Evolutionary conservation across 2,329 filamentous ascomycete species (phyloP).

Genomic region (Sclerotiophoma versabilis): DNA sequence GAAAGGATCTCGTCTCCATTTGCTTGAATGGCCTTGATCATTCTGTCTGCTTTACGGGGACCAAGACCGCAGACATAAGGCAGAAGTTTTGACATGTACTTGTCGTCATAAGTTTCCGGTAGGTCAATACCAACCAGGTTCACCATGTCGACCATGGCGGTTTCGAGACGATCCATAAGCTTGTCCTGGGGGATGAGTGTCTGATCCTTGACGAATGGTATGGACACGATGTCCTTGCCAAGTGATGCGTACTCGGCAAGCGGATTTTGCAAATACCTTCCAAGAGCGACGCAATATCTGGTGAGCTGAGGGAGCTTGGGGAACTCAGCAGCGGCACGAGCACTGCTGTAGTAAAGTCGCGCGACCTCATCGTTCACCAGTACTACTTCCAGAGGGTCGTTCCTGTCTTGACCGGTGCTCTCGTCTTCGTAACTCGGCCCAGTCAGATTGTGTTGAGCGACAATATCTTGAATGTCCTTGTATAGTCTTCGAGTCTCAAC

Average conservation of each 20-base stretch:
- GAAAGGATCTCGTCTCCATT: slow-evolving; percentile 88
- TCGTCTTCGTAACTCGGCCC: slow-evolving; percentile 82
- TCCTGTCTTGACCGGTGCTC: slow-evolving; percentile 73
- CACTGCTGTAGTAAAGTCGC: slow-evolving; percentile 92
- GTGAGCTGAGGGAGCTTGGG: slow-evolving; percentile 79
- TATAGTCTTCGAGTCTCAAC: slow-evolving; percentile 86
- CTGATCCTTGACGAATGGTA: slow-evolving; percentile 90
- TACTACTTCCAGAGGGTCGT: slow-evolving; percentile 83
- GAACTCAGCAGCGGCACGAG: slow-evolving; percentile 79
- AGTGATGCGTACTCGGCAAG: slow-evolving; percentile 96
- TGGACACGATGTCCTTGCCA: slow-evolving; percentile 83
- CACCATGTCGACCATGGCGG: slow-evolving; percentile 98
- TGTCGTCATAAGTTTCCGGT: slow-evolving; percentile 84
- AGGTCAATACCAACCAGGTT: slow-evolving; percentile 96
- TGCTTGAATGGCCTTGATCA: slow-evolving; percentile 88
- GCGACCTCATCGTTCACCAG: slow-evolving; percentile 97
- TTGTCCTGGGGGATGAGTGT: slow-evolving; percentile 88
- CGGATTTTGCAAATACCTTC: slow-evolving; percentile 91
- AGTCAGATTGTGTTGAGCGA: slow-evolving; percentile 78
- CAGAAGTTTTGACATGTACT: slow-evolving; percentile 83
- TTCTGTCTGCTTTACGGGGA: slow-evolving; percentile 84
- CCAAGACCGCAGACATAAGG: slow-evolving; percentile 92
- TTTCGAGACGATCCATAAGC: slow-evolving; percentile 84
- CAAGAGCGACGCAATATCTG: slow-evolving; percentile 88
- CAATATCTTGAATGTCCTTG: slow-evolving; percentile 78